A percentile compares a stretch with the other conserved stretches of the same genome.
Evolutionary conservation across 2,329 filamentous ascomycete genomes (phyloP).

Genomic region (Aureobasidium uvarum): DNA sequence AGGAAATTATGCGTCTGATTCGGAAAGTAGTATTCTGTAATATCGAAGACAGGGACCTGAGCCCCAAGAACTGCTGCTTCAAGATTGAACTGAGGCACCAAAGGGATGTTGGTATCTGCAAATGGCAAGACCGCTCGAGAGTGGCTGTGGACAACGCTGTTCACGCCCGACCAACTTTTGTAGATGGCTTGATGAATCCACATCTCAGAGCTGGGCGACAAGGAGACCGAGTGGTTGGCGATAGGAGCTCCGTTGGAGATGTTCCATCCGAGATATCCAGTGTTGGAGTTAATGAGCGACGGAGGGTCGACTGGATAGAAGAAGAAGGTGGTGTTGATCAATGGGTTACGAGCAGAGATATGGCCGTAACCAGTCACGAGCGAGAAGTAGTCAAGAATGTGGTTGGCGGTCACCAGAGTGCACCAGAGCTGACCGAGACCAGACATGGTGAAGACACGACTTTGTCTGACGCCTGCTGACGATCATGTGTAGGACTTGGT

Average conservation of each 20-base stretch:
- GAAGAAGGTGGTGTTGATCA: slow-evolving; percentile 7
- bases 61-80: background rate
- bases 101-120: background rate
- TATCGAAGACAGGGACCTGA: background rate
- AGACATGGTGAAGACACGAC: background rate
- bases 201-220: background rate
- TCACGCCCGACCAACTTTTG: background rate
- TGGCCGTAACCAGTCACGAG: background rate
- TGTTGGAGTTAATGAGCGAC: background rate
- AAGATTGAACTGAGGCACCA: background rate
- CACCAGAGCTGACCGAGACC: background rate
- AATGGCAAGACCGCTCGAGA: slow-evolving; percentile 2
- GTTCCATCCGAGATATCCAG: slow-evolving; percentile 1
- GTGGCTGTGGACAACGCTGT: background rate
- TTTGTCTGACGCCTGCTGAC: background rate
- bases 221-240: background rate
- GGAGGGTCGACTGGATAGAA: background rate
- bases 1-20: background rate
- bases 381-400: slow-evolving; percentile 3
- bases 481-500: too few relatives aligned
- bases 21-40: background rate
- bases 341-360: background rate
- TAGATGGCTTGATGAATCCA: slow-evolving; percentile 19
- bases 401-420: slow-evolving; percentile 4
- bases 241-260: background rate